These are phyloP conservation scores for Solanum chiquidenum DNA, from an alignment of 257 asterid species.

Conservation along the genomic window DNA sequence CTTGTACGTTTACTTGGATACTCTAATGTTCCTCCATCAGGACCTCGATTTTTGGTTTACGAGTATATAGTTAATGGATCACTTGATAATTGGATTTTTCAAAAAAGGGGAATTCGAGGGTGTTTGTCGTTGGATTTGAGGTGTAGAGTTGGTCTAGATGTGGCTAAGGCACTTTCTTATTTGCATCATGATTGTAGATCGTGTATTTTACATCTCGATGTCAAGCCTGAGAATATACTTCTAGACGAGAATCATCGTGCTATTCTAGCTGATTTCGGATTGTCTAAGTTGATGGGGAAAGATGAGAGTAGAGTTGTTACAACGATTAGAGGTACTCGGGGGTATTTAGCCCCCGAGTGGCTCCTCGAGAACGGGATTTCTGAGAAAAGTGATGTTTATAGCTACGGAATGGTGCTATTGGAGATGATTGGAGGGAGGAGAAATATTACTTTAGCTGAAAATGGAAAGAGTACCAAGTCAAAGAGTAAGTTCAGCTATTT, in stretches of 20 bases:
- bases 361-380: constrained; percentile 60
- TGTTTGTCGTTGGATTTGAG: constrained; percentile 64
- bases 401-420: constrained; percentile 64
- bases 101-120: constrained; percentile 9
- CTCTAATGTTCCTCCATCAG: constrained; percentile 27
- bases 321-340: constrained; percentile 59
- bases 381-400: constrained; percentile 61
- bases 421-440: constrained; percentile 69
- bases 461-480: not conserved
- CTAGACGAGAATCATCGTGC: constrained; percentile 43
- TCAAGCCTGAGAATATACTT: constrained; percentile 69
- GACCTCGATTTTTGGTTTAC: constrained; percentile 50
- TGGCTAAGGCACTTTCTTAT: constrained; percentile 60
- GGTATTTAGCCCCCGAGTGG: constrained; percentile 87
- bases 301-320: constrained; percentile 66
- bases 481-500: constrained; percentile 43
- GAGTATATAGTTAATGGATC: constrained; percentile 59
- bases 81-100: constrained; percentile 57
- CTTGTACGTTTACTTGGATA: constrained; percentile 66
- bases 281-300: constrained; percentile 58
- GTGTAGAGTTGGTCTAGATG: constrained; percentile 45
- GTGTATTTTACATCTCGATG: constrained; percentile 60
- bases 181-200: constrained; percentile 76
- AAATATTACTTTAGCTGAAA: constrained; percentile 18
- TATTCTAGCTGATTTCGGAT: constrained; percentile 57